phyloP scores from a whole-genome alignment of 192 early-diverging fungal species.

The Pilaira anomala region DNA sequence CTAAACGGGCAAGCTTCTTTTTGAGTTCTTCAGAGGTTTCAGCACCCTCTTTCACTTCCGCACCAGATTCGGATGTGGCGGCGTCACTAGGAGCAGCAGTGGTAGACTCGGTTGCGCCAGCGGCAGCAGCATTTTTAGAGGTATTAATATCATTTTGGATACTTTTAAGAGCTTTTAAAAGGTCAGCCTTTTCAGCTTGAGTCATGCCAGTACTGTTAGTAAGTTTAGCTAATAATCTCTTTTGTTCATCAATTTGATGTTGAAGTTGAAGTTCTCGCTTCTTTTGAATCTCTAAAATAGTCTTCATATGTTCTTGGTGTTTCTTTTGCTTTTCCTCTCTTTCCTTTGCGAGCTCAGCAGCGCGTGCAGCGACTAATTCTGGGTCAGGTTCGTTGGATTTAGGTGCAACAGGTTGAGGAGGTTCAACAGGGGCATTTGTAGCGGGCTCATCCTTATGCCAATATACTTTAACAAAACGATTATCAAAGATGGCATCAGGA shows the following conservation, averaged over 20 bases:
- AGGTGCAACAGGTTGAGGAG: slow-evolving; percentile 10
- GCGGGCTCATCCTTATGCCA: slow-evolving; percentile 57
- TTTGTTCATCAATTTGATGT: slow-evolving; percentile 64
- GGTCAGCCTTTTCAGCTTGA: slow-evolving; percentile 42
- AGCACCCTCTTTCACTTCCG: slow-evolving; percentile 14
- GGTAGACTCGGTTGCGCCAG: slow-evolving; percentile 19
- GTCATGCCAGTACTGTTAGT: slow-evolving; percentile 50
- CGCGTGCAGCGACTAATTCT: slow-evolving; percentile 38
- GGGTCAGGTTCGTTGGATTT: slow-evolving; percentile 40
- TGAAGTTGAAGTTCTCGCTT: slow-evolving; percentile 57
- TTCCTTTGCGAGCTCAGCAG: slow-evolving; percentile 43
- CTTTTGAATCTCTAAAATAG: slow-evolving; percentile 51
- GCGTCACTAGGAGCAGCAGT: slow-evolving; percentile 24
- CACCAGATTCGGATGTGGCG: not conserved
- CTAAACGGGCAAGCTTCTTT: slow-evolving; percentile 57
- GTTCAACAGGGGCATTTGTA: slow-evolving; percentile 1
- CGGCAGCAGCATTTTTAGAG: slow-evolving; percentile 21
- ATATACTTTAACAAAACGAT: slow-evolving; percentile 86
- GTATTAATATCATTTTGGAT: slow-evolving; percentile 40
- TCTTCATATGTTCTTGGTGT: slow-evolving; percentile 47
- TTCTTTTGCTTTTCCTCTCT: slow-evolving; percentile 49
- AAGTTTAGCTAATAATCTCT: slow-evolving; percentile 55
- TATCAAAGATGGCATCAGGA: slow-evolving; percentile 79
- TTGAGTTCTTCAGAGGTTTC: slow-evolving; percentile 45
- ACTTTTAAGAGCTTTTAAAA: slow-evolving; percentile 47